phyloP scores from a whole-genome alignment of 208 protist species.

The Leishmania lainsoni region DNA sequence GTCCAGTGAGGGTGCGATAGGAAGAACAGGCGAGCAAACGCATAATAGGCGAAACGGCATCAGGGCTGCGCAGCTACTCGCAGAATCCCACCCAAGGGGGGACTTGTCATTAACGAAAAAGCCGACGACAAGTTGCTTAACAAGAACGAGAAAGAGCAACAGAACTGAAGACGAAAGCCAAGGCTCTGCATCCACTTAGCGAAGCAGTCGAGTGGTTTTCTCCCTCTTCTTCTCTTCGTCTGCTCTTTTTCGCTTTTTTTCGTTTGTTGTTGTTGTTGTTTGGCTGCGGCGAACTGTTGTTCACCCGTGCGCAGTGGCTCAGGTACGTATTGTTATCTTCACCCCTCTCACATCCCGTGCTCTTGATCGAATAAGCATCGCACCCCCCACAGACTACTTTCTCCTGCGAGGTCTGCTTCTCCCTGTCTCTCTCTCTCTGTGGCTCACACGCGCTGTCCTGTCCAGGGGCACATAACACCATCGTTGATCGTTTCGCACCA shows the following conservation, averaged over 20 bases:
- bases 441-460: not conserved
- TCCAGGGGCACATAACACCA: not conserved
- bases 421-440: not conserved
- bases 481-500: not conserved
- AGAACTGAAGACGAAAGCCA: not conserved
- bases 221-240: not conserved
- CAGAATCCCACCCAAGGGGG: no score
- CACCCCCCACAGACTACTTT: not conserved
- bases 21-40: no score
- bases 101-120: not conserved
- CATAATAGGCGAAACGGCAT: no score
- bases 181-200: not conserved
- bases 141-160: not conserved
- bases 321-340: not conserved
- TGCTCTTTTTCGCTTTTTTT: not conserved
- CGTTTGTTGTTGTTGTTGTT: not conserved
- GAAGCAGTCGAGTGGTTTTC: not conserved
- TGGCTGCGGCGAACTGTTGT: no score
- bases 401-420: not conserved
- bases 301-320: not conserved
- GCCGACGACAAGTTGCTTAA: not conserved
- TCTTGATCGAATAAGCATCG: not conserved
- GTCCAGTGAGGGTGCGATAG: no score
- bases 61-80: no score
- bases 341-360: not conserved